These are phyloP conservation scores for Coemansia sp. DNA, from an alignment of 192 early-diverging fungal species.

Conservation along the genomic window DNA sequence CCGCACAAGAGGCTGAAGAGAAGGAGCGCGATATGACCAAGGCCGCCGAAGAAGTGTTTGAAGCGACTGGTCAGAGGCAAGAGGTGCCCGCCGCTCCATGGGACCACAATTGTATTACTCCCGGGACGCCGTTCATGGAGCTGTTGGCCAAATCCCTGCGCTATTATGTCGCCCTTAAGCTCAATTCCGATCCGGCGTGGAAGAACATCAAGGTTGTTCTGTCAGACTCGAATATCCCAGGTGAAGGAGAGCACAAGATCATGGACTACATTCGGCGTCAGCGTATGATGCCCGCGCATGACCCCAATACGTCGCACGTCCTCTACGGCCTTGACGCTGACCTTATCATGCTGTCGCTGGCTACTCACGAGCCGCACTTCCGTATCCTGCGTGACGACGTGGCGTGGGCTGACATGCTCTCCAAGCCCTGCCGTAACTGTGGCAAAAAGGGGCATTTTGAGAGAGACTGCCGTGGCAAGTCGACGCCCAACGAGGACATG, in stretches of 20 bases:
- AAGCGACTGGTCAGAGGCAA: slow-evolving; percentile 54
- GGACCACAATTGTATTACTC: slow-evolving; percentile 98
- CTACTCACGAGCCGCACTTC: slow-evolving; percentile 97
- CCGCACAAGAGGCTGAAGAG: slow-evolving; percentile 72
- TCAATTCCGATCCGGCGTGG: slow-evolving; percentile 90
- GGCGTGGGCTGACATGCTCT: slow-evolving; percentile 74
- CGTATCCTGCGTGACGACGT: slow-evolving; percentile 95
- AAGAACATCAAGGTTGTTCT: slow-evolving; percentile 81
- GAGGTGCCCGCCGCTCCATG: slow-evolving; percentile 63
- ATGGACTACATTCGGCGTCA: slow-evolving; percentile 94
- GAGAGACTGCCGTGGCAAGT: slow-evolving; percentile 21
- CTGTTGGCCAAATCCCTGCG: slow-evolving; percentile 82
- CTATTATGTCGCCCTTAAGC: slow-evolving; percentile 84
- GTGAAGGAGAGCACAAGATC: slow-evolving; percentile 99
- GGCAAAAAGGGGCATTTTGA: slow-evolving; percentile 67
- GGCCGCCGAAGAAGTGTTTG: slow-evolving; percentile 54
- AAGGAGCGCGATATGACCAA: slow-evolving; percentile 27
- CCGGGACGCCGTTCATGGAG: slow-evolving; percentile 97
- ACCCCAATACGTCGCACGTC: slow-evolving; percentile 93
- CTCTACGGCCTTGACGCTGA: slow-evolving; percentile 95
- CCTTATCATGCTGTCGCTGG: slow-evolving; percentile 95
- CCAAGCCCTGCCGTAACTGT: slow-evolving; percentile 65
- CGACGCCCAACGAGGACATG: slow-evolving; percentile 21
- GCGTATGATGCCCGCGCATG: slow-evolving; percentile 73
- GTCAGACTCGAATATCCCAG: slow-evolving; percentile 93